Evolutionary conservation across 2,329 filamentous ascomycete genomes (phyloP), one percentile per base, ranked within the genome.

Genomic region (Penicillium fuscoglaucum): DNA sequence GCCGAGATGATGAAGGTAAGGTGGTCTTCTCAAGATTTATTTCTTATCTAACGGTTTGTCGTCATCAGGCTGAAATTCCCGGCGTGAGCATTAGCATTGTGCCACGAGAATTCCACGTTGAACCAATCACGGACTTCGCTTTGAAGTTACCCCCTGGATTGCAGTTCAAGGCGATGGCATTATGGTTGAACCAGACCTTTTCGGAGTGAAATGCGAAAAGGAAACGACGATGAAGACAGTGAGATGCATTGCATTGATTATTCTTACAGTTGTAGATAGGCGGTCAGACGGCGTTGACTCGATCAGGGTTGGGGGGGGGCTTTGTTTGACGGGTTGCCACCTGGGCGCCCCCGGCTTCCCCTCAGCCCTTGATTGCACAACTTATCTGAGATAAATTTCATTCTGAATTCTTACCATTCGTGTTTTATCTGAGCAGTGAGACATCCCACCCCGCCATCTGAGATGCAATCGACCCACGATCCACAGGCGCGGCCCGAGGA

Each of bases 401-500:
- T 43, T n/a, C 8, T 12, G 15, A 10, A 13, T 37, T 31, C n/a
- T 52, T 52, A 31, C 15, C 15, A 41, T 5, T 41, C 6, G 17
- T 13, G 35, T 33, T 43, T 12, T 43, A 24, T 31, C 10, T 31
- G 26, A 41, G 24, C 24, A 43, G 13, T 50, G 10, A 50, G 19
- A 24, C 15, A 10, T 24, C 31, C 15, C 9, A 4, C 29, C 40
- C 17, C 19, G 19, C 19, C 15, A 17, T 35, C 12, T 2, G 3
- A 39, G 33, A 43, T 52, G 49, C 19, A 19, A 17, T 31, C 28
- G 21, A 44, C 6, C 37, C 39, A 52, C 21, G 28, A 52, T 28
- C 51, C 51, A 37, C 41, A 37, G 13, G 6, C 9, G 28, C 43
- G 33, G 13, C 12, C 44, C 8, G 57, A 41, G 9, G 61, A 58